phyloP scores from a whole-genome alignment of 2,329 filamentous ascomycete species.

The Raffaelea arxii region DNA sequence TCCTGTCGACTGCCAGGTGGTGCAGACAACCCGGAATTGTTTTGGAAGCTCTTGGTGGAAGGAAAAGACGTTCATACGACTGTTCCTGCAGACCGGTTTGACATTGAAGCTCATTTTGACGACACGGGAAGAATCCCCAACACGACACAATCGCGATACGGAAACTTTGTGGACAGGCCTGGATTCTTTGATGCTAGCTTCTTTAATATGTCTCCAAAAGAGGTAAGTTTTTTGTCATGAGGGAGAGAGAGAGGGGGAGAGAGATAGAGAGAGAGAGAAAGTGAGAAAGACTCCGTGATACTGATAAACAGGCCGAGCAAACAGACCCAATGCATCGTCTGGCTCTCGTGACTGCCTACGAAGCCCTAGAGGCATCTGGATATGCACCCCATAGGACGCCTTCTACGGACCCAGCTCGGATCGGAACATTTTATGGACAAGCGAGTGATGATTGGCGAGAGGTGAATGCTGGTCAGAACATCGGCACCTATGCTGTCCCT shows the following conservation, averaged over 20 bases:
- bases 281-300: too few relatives aligned
- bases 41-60: conserved; percentile 67
- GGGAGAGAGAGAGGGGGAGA: too few relatives aligned
- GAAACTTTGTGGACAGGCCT: conserved; percentile 65
- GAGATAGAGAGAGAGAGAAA: too few relatives aligned
- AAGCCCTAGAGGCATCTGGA: conserved; percentile 72
- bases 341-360: conserved; percentile 67
- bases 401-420: conserved; percentile 52
- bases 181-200: conserved; percentile 74
- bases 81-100: conserved; percentile 62
- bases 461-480: conserved; percentile 61
- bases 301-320: conserved; percentile 64
- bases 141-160: conserved; percentile 66
- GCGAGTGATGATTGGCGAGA: conserved; percentile 71
- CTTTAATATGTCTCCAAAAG: conserved; percentile 78
- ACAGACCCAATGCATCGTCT: conserved; percentile 76
- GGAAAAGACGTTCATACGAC: conserved; percentile 64
- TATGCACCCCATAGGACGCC: conserved; percentile 66
- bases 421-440: conserved; percentile 67
- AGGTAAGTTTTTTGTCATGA: too few relatives aligned
- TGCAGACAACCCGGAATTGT: conserved; percentile 57
- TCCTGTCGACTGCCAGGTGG: conserved; percentile 69
- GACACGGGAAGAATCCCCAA: conserved; percentile 64
- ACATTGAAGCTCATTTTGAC: conserved; percentile 61
- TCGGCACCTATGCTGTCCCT: conserved; percentile 47